Base-by-base conservation (phyloP, 306 rosid species). In the Lithocarpus polystachyus region DNA sequence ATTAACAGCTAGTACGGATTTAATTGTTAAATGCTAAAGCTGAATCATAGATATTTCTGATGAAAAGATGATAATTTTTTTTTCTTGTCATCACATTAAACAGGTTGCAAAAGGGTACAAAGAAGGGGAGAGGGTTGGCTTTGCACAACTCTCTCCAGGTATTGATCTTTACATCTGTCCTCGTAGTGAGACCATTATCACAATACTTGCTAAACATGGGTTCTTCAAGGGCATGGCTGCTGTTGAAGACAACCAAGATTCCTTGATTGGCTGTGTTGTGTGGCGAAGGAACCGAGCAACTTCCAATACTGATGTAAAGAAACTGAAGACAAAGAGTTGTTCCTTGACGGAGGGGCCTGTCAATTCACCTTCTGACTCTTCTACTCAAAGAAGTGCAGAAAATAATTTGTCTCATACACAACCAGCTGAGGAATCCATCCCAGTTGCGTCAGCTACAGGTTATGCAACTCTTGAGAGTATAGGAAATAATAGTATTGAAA, bases 141-240 rank as follows among this genome's bases (percentile, higher is more conserved):
- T 79, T 51, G 82, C 82, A 45, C 55, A 64, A 33, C 65, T 73
- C 56, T 61, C 78, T 4, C 78, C 78, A 20, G 78, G 78, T 53
- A 51, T 79, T 64, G 78, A 52, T 79, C 82, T 79, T 72, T 79
- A 79, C 43, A 62, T 79, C 73, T 79, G 82, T 62, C 82, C 82
- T 62, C 82, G 68, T 40, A 72, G 68, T 31, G 82, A 79, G 77
- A 73, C 82, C 74, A 73, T 79, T 31, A 79, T 79, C 77, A 79
- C 82, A 57, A 72, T 79, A 61, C 82, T 79, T 9, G 82, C 82
- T 61, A 79, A 79, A 35, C 73, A 79, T 73, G 82, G 82, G 31
- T 79, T 79, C 82, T 79, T 79, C 78, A 79, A 79, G 68, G 82
- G 82, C 82, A 79, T 48, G 78, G 43, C 78, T 19, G 82, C 82